Evolutionary conservation across 73 alveolate genomes (phyloP).

Genomic region (Stentor coeruleus): DNA sequence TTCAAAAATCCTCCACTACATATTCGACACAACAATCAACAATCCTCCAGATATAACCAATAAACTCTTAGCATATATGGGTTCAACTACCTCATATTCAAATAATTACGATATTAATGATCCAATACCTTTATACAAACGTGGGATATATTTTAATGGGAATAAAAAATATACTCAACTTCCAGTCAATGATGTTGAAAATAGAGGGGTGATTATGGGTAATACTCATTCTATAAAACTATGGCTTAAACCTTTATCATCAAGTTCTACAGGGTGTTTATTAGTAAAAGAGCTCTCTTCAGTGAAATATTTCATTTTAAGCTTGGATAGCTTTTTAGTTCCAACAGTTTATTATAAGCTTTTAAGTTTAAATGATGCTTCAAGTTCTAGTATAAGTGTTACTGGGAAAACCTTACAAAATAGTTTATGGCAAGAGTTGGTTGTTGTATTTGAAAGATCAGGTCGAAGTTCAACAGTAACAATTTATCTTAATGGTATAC

Average conservation of each 20-base stretch:
- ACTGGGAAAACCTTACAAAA: background rate
- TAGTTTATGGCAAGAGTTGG: background rate
- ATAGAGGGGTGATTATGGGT: background rate
- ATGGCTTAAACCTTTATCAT: background rate
- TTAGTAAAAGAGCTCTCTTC: background rate
- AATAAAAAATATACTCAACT: background rate
- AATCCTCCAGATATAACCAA: background rate
- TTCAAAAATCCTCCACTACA: background rate
- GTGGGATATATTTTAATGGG: background rate
- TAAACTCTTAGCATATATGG: slow-evolving; percentile 5
- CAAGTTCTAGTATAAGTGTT: background rate
- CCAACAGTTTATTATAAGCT: background rate
- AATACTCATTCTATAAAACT: background rate
- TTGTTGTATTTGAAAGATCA: background rate
- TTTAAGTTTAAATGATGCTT: background rate
- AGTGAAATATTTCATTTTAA: background rate
- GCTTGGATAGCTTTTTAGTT: background rate
- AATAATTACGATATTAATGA: slow-evolving; percentile 1
- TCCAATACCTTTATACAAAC: background rate
- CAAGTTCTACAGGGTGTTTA: background rate
- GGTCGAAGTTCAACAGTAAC: background rate
- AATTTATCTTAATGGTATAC: background rate
- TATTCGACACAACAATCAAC: background rate
- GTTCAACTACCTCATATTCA: background rate
- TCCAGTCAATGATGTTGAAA: background rate